phyloP scores from a whole-genome alignment of 805 yeast species.

The Yamadazyma sp. region DNA sequence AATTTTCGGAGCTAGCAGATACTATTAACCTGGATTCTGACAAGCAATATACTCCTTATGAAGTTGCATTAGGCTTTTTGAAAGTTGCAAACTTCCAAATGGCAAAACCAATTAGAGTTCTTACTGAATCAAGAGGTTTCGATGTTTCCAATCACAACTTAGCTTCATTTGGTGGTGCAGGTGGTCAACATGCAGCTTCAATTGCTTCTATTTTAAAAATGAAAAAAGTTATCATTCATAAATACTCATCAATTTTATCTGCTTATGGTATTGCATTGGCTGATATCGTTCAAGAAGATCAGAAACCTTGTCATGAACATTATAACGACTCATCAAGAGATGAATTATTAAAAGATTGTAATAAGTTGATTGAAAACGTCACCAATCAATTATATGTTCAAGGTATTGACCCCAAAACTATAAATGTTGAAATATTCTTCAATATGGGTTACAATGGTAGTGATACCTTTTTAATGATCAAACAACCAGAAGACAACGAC shows the following conservation, averaged over 20 bases:
- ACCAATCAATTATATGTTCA: conserved; percentile 12
- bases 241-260: conserved; percentile 78
- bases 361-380: conserved; percentile 12
- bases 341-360: conserved; percentile 17
- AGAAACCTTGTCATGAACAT: conserved; percentile 60
- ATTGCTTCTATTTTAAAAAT: conserved; percentile 74
- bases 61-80: conserved; percentile 77
- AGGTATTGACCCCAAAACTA: conserved; percentile 10
- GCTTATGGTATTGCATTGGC: conserved; percentile 90
- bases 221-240: conserved; percentile 65
- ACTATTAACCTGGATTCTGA: conserved; percentile 58
- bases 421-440: conserved; percentile 13
- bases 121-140: conserved; percentile 84
- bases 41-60: conserved; percentile 47
- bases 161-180: conserved; percentile 91
- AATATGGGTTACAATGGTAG: conserved; percentile 23
- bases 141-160: conserved; percentile 61
- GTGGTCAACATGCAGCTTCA: conserved; percentile 85
- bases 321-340: conserved; percentile 23
- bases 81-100: conserved; percentile 83
- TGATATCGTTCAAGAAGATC: conserved; percentile 78
- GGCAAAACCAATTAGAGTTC: conserved; percentile 85
- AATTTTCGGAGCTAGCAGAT: conserved; percentile 53
- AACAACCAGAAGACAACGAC: conserved; percentile 17
- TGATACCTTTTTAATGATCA: conserved; percentile 25